Evolutionary conservation across 225 moss, liverwort and hornwort genomes (phyloP).

Genomic region (Polytrichum formosum): DNA sequence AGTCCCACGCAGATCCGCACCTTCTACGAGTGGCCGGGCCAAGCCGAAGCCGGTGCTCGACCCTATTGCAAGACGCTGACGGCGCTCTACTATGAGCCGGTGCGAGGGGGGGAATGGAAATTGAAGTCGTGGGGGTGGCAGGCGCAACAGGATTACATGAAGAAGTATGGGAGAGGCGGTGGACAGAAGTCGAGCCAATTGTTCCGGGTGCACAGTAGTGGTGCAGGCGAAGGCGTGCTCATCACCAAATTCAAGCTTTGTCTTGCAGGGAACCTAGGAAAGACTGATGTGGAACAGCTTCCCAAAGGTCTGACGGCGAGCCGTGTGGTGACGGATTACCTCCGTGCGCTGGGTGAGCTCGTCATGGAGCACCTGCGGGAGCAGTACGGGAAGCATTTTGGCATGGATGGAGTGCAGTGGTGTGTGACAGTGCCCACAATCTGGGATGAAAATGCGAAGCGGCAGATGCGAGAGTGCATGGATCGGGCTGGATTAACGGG

Average conservation of each 20-base stretch:
- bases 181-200: not conserved
- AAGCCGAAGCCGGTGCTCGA: not conserved
- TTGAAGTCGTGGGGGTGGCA: slow-evolving; percentile 27
- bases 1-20: not conserved
- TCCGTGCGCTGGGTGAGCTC: not conserved
- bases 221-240: not conserved
- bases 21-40: slow-evolving; percentile 19
- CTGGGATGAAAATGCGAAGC: slow-evolving; percentile 14
- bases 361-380: not conserved
- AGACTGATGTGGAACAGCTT: not conserved
- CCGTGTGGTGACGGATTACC: slow-evolving; percentile 1
- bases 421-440: slow-evolving; percentile 23
- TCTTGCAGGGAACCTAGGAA: not conserved
- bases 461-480: slow-evolving; percentile 8
- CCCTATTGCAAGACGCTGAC: slow-evolving; percentile 27
- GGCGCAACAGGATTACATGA: not conserved
- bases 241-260: slow-evolving; percentile 26
- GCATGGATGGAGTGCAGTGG: slow-evolving; percentile 10
- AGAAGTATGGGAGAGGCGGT: not conserved
- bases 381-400: not conserved
- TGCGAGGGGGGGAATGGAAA: not conserved
- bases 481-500: slow-evolving; percentile 5
- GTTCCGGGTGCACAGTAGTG: too few relatives aligned
- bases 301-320: slow-evolving; percentile 6
- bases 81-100: not conserved